These are phyloP conservation scores for Sisymbrium irio DNA, from an alignment of 345 rosid species.

Conservation along the genomic window DNA sequence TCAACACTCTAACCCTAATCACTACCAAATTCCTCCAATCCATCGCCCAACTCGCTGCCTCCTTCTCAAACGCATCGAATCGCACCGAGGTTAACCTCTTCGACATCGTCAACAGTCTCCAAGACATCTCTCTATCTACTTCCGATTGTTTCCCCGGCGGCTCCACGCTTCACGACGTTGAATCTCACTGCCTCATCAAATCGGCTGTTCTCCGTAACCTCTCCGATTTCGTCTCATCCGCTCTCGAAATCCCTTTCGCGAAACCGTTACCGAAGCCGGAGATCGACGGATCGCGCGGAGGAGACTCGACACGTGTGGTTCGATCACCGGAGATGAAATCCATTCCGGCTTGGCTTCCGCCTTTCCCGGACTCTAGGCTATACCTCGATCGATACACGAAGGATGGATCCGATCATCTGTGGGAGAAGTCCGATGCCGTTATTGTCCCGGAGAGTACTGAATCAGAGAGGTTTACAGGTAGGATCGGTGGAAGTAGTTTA, in stretches of 20 bases:
- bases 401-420: conserved; percentile 17
- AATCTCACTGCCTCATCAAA: conserved; percentile 25
- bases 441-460: background rate
- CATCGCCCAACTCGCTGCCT: conserved; percentile 40
- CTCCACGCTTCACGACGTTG: conserved; percentile 28
- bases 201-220: conserved; percentile 39
- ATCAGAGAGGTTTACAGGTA: background rate
- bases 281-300: background rate
- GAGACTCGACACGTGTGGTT: background rate
- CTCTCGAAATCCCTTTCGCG: conserved; percentile 58
- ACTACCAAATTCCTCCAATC: conserved; percentile 43
- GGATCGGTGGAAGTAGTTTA: background rate
- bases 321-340: background rate
- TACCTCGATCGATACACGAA: background rate
- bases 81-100: conserved; percentile 53
- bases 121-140: conserved; percentile 35
- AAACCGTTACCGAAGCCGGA: conserved; percentile 41
- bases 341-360: conserved; percentile 31
- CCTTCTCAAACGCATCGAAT: conserved; percentile 41
- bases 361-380: conserved; percentile 29
- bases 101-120: conserved; percentile 50
- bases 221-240: conserved; percentile 35
- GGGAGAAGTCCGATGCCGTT: conserved; percentile 29
- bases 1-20: conserved; percentile 45
- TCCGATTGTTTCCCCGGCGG: conserved; percentile 48